Percentiles rank a stretch among this genome's conserved stretches.
phyloP scores from a whole-genome alignment of 495 filamentous ascomycete genomes.

The Evernia prunastri region DNA sequence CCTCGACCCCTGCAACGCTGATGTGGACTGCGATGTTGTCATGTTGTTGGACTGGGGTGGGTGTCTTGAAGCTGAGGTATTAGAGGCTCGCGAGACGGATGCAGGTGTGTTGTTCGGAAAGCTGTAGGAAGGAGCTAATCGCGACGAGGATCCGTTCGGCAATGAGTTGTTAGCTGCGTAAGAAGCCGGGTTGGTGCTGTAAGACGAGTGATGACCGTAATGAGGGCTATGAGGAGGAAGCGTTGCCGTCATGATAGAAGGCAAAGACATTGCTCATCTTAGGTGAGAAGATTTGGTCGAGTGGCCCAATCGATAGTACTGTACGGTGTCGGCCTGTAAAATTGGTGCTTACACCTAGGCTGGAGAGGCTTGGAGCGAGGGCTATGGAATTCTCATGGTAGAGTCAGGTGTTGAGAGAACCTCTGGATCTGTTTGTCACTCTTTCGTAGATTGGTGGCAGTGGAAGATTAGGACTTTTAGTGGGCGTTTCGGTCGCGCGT shows the following conservation, averaged over 20 bases:
- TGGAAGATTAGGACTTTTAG: constrained; percentile 7
- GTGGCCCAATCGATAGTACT: constrained; percentile 1
- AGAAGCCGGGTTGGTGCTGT: constrained; percentile 48
- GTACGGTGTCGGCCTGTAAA: constrained; percentile 11
- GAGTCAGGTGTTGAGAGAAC: background rate
- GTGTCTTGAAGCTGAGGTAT: constrained; percentile 29
- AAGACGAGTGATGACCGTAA: constrained; percentile 61
- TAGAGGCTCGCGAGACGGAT: constrained; percentile 30
- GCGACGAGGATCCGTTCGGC: constrained; percentile 42
- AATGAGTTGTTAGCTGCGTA: constrained; percentile 46
- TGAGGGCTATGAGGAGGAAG: constrained; percentile 64
- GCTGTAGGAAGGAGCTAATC: constrained; percentile 44
- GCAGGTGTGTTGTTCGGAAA: constrained; percentile 42
- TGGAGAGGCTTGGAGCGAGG: constrained; percentile 7
- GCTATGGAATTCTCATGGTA: constrained; percentile 9
- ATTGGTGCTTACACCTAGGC: constrained; percentile 9
- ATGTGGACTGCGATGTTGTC: constrained; percentile 21
- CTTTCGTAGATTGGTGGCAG: constrained; percentile 1
- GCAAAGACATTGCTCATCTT: constrained; percentile 64
- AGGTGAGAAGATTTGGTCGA: background rate
- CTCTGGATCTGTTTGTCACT: background rate
- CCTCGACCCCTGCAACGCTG: constrained; percentile 39
- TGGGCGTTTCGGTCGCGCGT: constrained; percentile 25
- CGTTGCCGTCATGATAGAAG: constrained; percentile 73
- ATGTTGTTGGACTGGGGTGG: constrained; percentile 22